Base-by-base conservation (phyloP, 345 rosid genomes). In the Combretum micranthum region DNA sequence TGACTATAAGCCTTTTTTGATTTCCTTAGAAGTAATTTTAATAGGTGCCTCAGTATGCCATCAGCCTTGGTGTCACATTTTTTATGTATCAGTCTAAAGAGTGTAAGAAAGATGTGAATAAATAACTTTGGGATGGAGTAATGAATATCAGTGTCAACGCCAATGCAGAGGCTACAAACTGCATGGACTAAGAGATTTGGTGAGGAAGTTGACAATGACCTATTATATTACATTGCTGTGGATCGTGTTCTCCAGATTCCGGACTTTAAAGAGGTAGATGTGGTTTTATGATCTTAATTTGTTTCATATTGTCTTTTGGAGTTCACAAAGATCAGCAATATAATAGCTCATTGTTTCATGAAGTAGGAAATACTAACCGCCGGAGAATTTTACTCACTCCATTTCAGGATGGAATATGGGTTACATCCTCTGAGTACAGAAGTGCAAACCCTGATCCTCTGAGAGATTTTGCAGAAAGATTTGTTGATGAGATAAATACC, bases 371-470 rank as follows among this genome's bases (percentile, higher is more conserved):
- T 32, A 32, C 39, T 32, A 7, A 32, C 10, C 10, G 9, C 39
- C 9, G 39, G 39, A 32, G 39, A 32, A 32, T 32, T 32, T 9
- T 32, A n/a, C 9, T 7, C 39, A 32, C 39, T 60, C 55, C 23
- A 32, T 68, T 67, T 72, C 77, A 88, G 96, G 87, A 77, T 32
- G 98, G 98, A 56, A 50, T 71, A 12, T 88, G 92, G 98, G 83
- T 91, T 42, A 71, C 81, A n/a, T 78, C 88, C 18, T 70, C 90
- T 47, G 92, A 81, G 64, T 91, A 88, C 56, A 78, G 50, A 70
- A 70, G 56, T 57, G 96, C 90, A 67, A 81, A 39, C 55, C 90
- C 95, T 8, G 96, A 88, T 81, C 96, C 96, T 19, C 95, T 91
- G 45, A 69, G 96, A 51, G 78, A 68, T 52, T 84, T 66, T 70